Evolutionary conservation across 2,329 filamentous ascomycete genomes (phyloP), one percentile per base, ranked within the genome.

Genomic region (Ceratocystis albifundus): DNA sequence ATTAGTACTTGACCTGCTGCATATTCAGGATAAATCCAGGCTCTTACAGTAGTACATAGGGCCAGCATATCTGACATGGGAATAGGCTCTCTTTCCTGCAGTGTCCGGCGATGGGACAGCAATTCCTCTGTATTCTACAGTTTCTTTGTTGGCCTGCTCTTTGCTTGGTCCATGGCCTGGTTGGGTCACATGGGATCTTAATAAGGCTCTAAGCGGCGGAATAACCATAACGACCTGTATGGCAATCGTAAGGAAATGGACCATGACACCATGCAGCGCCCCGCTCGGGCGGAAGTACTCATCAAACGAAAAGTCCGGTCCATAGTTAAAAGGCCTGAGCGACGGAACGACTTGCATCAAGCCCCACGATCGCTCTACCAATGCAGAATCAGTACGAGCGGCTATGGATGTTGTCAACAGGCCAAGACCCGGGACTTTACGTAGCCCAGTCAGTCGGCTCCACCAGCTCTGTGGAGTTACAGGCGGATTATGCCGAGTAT

Each of bases 281-380:
- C 79, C 82, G 6, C 77, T 75, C 2, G 79, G 76, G 69, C 77
- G 79, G 72, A 78, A 77, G 71, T 81, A 83, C 74, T 87, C 82
- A 45, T 71, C 72, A 73, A 82, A 86, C 0, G 76, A 78, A 72
- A 88, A 88, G 36, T 81, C 81, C n/a, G 81, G 78, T 0, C 85
- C 85, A 70, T 88, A 88, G 50, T 77, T 77, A 65, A 82, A 74
- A 22, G 76, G 74, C 66, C 75, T 73, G 44, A 76, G 78, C 36
- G 72, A 77, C 6, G 79, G 76, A 2, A 77, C 75, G 65, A 76
- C 73, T n/a, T 77, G 74, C 8, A 83, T 73, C 1, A 88, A 74
- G 17, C 85, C 85, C 85, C 85, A 88, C 7, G 81, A 81, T 55
- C 85, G 79, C 69, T 86, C 80, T 4, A 88, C 80, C 20, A 83